Percentiles rank a stretch among this genome's conserved stretches.
phyloP scores from a whole-genome alignment of 2,329 filamentous ascomycete species.

The Massarina eburnea region DNA sequence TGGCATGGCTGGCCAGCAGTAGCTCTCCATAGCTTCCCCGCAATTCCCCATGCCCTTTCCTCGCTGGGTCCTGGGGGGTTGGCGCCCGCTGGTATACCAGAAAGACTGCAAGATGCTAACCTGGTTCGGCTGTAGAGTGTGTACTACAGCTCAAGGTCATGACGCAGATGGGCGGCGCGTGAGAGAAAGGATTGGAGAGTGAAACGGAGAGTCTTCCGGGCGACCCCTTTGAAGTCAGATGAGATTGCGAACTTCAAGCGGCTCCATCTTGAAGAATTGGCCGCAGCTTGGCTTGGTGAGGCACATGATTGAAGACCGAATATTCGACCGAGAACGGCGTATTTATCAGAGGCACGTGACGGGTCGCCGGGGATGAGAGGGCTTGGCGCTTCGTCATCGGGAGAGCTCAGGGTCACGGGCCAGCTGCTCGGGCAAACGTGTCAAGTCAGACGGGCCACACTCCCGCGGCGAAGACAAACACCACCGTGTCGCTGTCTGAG shows the following conservation, averaged over 20 bases:
- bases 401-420: neutral
- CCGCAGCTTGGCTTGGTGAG: no score
- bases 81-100: slow-evolving; percentile 1
- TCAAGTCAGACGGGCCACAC: slow-evolving; percentile 11
- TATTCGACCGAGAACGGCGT: slow-evolving; percentile 22
- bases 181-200: neutral
- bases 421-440: slow-evolving; percentile 9
- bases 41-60: slow-evolving; percentile 5
- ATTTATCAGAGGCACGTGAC: slow-evolving; percentile 3
- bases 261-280: neutral
- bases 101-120: neutral
- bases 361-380: no score
- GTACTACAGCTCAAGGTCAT: neutral
- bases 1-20: slow-evolving; percentile 10
- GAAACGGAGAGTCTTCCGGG: neutral
- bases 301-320: slow-evolving; percentile 23
- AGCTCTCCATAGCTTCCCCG: slow-evolving; percentile 9
- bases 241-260: slow-evolving; percentile 9
- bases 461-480: slow-evolving; percentile 3
- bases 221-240: neutral
- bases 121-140: neutral
- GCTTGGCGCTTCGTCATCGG: slow-evolving; percentile 14
- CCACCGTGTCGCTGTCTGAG: slow-evolving; percentile 15
- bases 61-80: neutral
- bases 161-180: neutral